phyloP scores from a whole-genome alignment of 306 rosid species.

The Malus orientalis region DNA sequence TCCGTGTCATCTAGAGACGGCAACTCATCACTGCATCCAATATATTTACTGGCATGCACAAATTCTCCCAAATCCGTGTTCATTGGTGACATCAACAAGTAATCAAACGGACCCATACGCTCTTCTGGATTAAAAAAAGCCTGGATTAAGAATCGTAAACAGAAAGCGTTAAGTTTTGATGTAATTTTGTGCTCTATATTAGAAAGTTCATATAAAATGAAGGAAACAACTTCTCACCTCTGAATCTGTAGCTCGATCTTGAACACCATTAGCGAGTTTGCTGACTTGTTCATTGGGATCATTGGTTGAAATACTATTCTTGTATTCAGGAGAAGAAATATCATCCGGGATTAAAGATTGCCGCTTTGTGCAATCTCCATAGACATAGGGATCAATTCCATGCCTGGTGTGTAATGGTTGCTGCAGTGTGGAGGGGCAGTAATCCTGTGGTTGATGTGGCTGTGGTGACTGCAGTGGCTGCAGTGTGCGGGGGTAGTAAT shows the following conservation, averaged over 20 bases:
- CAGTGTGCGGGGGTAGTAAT: neutral
- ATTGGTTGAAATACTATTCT: neutral
- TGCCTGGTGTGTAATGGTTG: neutral
- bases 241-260: neutral
- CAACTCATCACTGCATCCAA: neutral
- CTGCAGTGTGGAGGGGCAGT: neutral
- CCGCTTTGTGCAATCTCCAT: neutral
- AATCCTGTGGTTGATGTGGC: neutral
- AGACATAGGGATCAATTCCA: neutral
- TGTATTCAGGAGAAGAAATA: neutral
- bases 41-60: neutral
- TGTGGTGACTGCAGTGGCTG: neutral
- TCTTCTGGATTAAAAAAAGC: neutral
- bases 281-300: neutral
- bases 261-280: neutral
- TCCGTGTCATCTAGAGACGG: neutral
- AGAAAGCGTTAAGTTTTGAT: neutral
- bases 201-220: neutral
- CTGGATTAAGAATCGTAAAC: constrained; percentile 21
- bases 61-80: neutral
- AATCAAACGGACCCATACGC: neutral
- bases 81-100: neutral
- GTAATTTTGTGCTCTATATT: neutral
- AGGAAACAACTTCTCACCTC: constrained; percentile 27
- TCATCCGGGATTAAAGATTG: neutral